Percentiles rank a stretch among this genome's conserved stretches.
phyloP scores from a whole-genome alignment of 1,284 basidiomycete species.

The Singerocomus inundabilis region DNA sequence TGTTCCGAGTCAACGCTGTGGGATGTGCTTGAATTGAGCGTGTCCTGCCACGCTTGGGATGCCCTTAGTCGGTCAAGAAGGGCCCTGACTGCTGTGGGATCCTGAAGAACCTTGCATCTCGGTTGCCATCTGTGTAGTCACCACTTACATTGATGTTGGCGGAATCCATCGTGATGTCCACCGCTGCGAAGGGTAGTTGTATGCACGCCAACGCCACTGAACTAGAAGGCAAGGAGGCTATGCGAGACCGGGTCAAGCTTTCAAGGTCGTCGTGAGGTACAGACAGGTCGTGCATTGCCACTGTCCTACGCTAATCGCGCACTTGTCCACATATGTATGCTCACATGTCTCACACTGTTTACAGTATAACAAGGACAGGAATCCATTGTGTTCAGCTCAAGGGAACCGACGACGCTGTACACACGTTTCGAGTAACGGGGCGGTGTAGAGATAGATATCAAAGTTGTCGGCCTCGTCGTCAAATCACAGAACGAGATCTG shows the following conservation, averaged over 20 bases:
- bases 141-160: constrained; percentile 49
- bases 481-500: not conserved
- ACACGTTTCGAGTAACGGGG: not conserved
- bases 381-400: not conserved
- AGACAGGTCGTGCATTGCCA: constrained; percentile 1
- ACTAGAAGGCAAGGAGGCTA: no score
- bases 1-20: constrained; percentile 1
- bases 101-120: constrained; percentile 27
- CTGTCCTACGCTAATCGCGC: not conserved
- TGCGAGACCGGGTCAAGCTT: no score
- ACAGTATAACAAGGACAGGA: not conserved
- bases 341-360: not conserved
- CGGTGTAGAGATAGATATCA: not conserved
- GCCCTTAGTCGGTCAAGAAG: constrained; percentile 61
- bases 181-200: no score
- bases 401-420: not conserved
- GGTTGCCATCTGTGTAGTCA: not conserved
- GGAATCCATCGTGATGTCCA: constrained; percentile 31
- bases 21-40: constrained; percentile 29
- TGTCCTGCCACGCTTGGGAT: constrained; percentile 65
- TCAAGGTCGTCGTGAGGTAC: no score
- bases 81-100: constrained; percentile 59
- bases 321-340: not conserved
- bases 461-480: not conserved
- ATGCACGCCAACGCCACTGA: no score